Conservation (phyloP, 345 rosid genomes). For the Linum tenue region DNA sequence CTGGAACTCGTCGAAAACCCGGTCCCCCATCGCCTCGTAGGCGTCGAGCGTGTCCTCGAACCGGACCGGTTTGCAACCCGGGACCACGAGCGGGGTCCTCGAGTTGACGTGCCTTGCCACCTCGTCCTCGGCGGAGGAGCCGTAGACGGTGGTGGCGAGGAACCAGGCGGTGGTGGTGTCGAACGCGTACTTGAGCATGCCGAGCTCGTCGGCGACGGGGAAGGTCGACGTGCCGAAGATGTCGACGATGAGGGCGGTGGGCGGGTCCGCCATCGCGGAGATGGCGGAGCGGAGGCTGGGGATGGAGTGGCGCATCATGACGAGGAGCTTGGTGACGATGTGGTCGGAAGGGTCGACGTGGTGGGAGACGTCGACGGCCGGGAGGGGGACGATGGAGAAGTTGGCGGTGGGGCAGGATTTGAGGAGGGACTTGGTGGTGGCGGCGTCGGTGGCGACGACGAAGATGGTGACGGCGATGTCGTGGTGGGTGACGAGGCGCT, state of each 20-base stretch:
- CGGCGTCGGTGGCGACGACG: conserved; percentile 9
- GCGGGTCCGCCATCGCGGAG: background rate
- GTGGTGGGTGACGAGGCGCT: conserved; percentile 9
- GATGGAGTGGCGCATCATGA: conserved; percentile 4
- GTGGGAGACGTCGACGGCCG: conserved; percentile 1
- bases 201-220: conserved; percentile 2
- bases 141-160: conserved; percentile 35
- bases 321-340: background rate
- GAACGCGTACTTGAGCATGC: conserved; percentile 9
- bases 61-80: conserved; percentile 46
- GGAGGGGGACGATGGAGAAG: conserved; percentile 3
- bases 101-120: conserved; percentile 16
- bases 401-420: background rate
- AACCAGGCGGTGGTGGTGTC: conserved; percentile 7
- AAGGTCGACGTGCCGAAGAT: conserved; percentile 12
- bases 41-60: conserved; percentile 36
- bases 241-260: conserved; percentile 10
- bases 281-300: conserved; percentile 6
- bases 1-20: conserved; percentile 12
- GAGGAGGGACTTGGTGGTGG: background rate
- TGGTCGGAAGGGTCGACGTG: background rate
- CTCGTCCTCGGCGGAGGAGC: conserved; percentile 25
- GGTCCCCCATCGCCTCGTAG: conserved; percentile 14
- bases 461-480: conserved; percentile 9
- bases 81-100: conserved; percentile 26